Percentiles rank a stretch among this genome's conserved stretches.
Conservation (phyloP, 352 stramenopile genomes). For the Phytophthora sp. region DNA sequence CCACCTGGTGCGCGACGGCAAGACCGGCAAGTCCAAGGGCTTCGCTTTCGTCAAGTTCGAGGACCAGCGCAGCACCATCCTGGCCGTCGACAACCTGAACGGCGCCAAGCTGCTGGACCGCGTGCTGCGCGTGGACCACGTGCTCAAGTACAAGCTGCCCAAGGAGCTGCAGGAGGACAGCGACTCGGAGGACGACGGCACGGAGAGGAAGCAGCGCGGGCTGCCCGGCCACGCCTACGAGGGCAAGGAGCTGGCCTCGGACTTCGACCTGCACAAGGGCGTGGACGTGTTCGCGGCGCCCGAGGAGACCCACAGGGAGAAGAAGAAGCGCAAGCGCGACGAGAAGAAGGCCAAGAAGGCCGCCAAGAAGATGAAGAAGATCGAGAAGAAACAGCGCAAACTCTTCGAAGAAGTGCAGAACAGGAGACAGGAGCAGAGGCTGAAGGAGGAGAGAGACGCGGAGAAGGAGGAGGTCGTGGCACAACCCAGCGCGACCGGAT, state of each 20-base stretch:
- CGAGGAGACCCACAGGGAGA: constrained; percentile 57
- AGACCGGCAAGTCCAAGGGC: constrained; percentile 96
- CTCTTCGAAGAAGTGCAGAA: constrained; percentile 57
- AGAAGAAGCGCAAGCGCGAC: constrained; percentile 62
- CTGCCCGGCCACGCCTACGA: constrained; percentile 89
- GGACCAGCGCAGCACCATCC: constrained; percentile 94
- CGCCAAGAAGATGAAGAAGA: constrained; percentile 55
- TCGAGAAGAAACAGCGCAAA: constrained; percentile 57
- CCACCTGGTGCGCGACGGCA: constrained; percentile 95
- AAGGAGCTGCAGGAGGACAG: constrained; percentile 89
- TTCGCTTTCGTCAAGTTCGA: constrained; percentile 98
- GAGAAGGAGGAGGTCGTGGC: constrained; percentile 1
- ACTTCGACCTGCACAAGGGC: constrained; percentile 74
- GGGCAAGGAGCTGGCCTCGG: constrained; percentile 79
- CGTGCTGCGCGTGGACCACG: constrained; percentile 96
- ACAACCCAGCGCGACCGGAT: constrained; percentile 61
- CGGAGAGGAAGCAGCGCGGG: constrained; percentile 42
- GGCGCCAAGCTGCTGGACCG: constrained; percentile 91
- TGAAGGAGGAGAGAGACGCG: constrained; percentile 29
- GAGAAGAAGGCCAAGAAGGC: constrained; percentile 64
- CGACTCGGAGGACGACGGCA: constrained; percentile 50
- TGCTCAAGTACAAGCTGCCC: constrained; percentile 97
- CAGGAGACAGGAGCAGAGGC: constrained; percentile 39
- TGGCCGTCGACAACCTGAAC: constrained; percentile 98
- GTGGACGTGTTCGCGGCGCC: constrained; percentile 86